A percentile compares a stretch with the other conserved stretches of the same genome.
Conservation (phyloP, 2,329 filamentous ascomycete genomes). For the Knoxdaviesia proteae region DNA sequence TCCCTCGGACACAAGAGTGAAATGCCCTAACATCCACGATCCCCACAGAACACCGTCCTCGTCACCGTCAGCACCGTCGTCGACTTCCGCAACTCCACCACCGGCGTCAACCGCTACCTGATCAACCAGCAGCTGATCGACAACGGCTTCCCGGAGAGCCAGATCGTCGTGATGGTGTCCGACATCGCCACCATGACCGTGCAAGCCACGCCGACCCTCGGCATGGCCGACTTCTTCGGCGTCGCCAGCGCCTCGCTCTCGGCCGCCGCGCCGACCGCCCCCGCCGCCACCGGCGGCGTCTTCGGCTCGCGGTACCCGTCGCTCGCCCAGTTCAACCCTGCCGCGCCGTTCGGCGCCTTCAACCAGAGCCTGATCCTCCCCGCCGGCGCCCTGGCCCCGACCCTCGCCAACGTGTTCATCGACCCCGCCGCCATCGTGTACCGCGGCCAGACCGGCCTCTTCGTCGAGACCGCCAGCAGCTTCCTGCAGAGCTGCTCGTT, state of each 20-base stretch:
- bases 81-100: neutral
- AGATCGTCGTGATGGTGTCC: constrained; percentile 18
- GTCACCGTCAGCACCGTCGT: constrained; percentile 15
- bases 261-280: constrained; percentile 5
- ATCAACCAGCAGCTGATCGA: constrained; percentile 18
- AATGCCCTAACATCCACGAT: constrained; percentile 1
- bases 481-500: constrained; percentile 14
- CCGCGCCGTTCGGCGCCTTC: constrained; percentile 13
- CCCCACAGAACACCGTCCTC: constrained; percentile 15
- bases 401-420: constrained; percentile 12
- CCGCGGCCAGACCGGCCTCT: constrained; percentile 11
- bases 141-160: constrained; percentile 13
- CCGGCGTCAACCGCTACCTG: constrained; percentile 15
- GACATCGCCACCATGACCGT: constrained; percentile 16
- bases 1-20: neutral
- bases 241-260: constrained; percentile 3
- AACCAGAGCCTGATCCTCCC: constrained; percentile 15
- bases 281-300: neutral
- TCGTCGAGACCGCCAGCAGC: constrained; percentile 13
- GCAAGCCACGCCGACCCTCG: constrained; percentile 4
- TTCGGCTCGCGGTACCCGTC: neutral
- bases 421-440: constrained; percentile 19
- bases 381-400: constrained; percentile 11
- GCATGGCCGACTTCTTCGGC: constrained; percentile 2
- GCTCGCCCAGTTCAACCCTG: constrained; percentile 10